Base-by-base conservation (phyloP, 164 flowering plant species). In the Paratinospora sagittata region DNA sequence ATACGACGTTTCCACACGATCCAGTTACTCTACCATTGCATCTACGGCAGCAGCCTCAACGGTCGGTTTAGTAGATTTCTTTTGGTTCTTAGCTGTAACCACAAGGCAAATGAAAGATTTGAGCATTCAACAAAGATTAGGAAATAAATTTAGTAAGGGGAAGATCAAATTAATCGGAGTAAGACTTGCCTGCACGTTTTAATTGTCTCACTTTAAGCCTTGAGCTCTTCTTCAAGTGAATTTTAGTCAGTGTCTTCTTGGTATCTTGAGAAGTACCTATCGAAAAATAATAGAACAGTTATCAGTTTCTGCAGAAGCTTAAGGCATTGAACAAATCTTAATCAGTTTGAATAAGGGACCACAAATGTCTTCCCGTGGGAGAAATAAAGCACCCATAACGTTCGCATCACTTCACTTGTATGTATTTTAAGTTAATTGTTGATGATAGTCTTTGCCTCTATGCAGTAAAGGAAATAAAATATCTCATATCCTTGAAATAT, bases 1-100 rank as follows among this genome's bases (percentile, higher is more conserved):
- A n/a, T 0, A 65, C 39, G 49, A n/a, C 7, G 21, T 12, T 37
- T 63, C 65, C 27, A 55, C 37, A 27, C n/a, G n/a, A n/a, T n/a
- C 47, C 65, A 39, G 37, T 39, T 70, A 78, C 26, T 78, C 83
- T 64, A 73, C 74, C 80, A 80, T 80, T 26, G 77, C 75, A 67
- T 77, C 83, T 27, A 65, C 71, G 19, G n/a, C n/a, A n/a, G 55
- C 16, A 63, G 76, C 69, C 66, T 23, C 43, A 21, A 21, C 39
- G 27, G 72, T 47, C 34, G 75, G 70, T 27, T 60, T 34, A 1
- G 70, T 12, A 41, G 71, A 12, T 63, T 63, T 73, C 17, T 27
- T 68, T 71, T 37, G 21, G 55, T 71, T 62, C 74, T 63, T 76
- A 49, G 71, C 77, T 73, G 26, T 57, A 68, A 61, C n/a, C 21